phyloP scores from a whole-genome alignment of 1,139 yeast genomes.

The Suhomyces bribrorum region DNA sequence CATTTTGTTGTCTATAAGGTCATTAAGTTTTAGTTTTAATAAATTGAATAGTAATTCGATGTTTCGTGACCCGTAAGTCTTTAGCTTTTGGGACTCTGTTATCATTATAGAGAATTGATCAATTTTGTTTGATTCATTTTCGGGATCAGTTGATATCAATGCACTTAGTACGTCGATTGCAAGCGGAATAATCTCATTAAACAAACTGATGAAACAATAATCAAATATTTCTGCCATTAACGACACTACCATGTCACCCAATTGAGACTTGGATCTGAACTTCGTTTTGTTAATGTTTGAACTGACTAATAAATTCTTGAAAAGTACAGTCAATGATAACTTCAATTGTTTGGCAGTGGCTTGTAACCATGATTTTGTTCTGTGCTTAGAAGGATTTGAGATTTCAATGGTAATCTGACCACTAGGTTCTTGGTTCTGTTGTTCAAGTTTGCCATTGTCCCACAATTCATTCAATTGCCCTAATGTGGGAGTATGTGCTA shows the following conservation, averaged over 20 bases:
- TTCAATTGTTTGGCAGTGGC: constrained; percentile 66
- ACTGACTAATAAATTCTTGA: constrained; percentile 25
- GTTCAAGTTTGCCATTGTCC: constrained; percentile 10
- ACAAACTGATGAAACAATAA: constrained; percentile 35
- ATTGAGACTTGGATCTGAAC: constrained; percentile 25
- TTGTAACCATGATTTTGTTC: constrained; percentile 61
- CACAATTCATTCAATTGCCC: constrained; percentile 23
- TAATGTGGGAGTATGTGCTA: constrained; percentile 5
- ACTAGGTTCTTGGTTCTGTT: constrained; percentile 7
- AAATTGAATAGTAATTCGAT: constrained; percentile 7
- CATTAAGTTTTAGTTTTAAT: constrained; percentile 24
- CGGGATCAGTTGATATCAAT: constrained; percentile 14
- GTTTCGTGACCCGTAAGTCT: constrained; percentile 5
- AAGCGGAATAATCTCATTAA: constrained; percentile 33
- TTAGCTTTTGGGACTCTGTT: background rate
- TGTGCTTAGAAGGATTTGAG: constrained; percentile 18
- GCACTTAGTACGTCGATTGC: constrained; percentile 33
- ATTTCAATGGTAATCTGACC: constrained; percentile 9
- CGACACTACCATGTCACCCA: constrained; percentile 23
- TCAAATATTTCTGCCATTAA: constrained; percentile 27
- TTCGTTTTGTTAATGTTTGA: constrained; percentile 17
- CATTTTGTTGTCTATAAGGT: constrained; percentile 28
- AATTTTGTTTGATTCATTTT: constrained; percentile 6
- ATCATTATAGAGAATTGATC: constrained; percentile 4
- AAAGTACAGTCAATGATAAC: constrained; percentile 39